Evolutionary conservation across 2,329 filamentous ascomycete genomes (phyloP).

Genomic region (Calonectria hawksworthii): DNA sequence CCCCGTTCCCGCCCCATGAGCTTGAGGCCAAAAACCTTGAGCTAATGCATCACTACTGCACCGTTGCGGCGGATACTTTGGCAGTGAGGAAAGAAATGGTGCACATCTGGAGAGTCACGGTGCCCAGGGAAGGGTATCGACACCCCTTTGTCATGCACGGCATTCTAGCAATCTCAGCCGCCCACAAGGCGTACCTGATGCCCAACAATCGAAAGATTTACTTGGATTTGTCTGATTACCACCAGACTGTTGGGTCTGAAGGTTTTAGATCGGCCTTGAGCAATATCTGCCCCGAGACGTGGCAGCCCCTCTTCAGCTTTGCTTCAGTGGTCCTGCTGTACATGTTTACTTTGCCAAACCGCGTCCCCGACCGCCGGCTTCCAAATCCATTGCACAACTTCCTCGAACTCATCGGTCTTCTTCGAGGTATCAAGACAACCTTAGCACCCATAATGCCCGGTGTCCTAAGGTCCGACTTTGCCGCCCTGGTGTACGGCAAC

Average conservation of each 20-base stretch:
- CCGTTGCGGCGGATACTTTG: slow-evolving; percentile 42
- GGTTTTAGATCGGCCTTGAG: slow-evolving; percentile 44
- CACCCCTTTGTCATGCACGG: slow-evolving; percentile 49
- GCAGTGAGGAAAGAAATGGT: slow-evolving; percentile 40
- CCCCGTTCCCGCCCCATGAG: slow-evolving; percentile 42
- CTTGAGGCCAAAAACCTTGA: slow-evolving; percentile 43
- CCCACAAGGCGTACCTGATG: slow-evolving; percentile 49
- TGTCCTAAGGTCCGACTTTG: slow-evolving; percentile 42
- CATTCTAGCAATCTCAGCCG: slow-evolving; percentile 47
- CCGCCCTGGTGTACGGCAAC: slow-evolving; percentile 40
- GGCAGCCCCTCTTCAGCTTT: slow-evolving; percentile 56
- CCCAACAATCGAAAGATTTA: slow-evolving; percentile 42
- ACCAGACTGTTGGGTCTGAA: slow-evolving; percentile 48
- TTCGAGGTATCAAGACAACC: slow-evolving; percentile 40
- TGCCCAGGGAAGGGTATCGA: slow-evolving; percentile 46
- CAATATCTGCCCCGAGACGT: slow-evolving; percentile 34
- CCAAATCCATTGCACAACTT: slow-evolving; percentile 39
- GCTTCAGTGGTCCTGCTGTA: slow-evolving; percentile 54
- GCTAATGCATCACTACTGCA: slow-evolving; percentile 50
- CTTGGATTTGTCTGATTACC: slow-evolving; percentile 45
- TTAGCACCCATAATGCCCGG: slow-evolving; percentile 32
- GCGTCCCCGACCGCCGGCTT: slow-evolving; percentile 31
- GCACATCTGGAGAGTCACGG: slow-evolving; percentile 44
- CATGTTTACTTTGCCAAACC: slow-evolving; percentile 43
- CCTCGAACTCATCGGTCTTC: slow-evolving; percentile 37